phyloP scores from a whole-genome alignment of 257 asterid species.

The Thymus quinquecostatus region DNA sequence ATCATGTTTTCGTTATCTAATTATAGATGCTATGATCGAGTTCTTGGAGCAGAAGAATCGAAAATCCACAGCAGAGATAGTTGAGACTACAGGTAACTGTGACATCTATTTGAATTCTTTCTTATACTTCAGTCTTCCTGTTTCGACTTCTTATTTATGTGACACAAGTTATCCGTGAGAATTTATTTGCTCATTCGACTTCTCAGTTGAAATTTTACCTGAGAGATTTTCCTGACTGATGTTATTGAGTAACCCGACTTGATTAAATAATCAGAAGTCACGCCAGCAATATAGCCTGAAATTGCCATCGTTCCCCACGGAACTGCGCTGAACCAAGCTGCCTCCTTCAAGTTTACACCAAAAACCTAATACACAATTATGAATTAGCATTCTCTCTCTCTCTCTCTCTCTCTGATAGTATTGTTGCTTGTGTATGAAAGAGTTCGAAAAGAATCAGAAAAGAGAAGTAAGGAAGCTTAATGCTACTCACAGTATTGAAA shows the following conservation, averaged over 20 bases:
- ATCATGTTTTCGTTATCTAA: not conserved
- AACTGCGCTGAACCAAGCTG: constrained; percentile 99
- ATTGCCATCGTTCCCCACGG: constrained; percentile 99
- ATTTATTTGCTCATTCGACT: too few species aligned
- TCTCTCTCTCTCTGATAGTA: not conserved
- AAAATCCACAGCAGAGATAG: not conserved
- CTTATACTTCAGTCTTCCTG: not conserved
- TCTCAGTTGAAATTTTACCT: constrained; percentile 47
- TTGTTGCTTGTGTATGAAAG: not conserved
- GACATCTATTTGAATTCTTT: not conserved
- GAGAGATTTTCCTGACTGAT: constrained; percentile 80
- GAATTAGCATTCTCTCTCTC: not conserved
- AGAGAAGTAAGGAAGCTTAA: not conserved
- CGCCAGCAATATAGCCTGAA: constrained; percentile 91
- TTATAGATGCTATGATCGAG: not conserved
- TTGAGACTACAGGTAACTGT: not conserved
- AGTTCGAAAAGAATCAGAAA: not conserved
- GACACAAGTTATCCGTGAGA: not conserved
- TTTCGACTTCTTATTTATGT: not conserved
- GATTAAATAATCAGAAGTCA: constrained; percentile 70
- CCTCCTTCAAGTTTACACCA: constrained; percentile 85
- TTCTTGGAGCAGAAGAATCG: not conserved
- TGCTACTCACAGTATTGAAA: constrained; percentile 80
- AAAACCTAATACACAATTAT: constrained; percentile 58
- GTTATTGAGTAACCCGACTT: constrained; percentile 70